Percentiles rank a stretch among this genome's conserved stretches.
Conservation (phyloP, 2,329 filamentous ascomycete genomes). For the Alternaria sp. region DNA sequence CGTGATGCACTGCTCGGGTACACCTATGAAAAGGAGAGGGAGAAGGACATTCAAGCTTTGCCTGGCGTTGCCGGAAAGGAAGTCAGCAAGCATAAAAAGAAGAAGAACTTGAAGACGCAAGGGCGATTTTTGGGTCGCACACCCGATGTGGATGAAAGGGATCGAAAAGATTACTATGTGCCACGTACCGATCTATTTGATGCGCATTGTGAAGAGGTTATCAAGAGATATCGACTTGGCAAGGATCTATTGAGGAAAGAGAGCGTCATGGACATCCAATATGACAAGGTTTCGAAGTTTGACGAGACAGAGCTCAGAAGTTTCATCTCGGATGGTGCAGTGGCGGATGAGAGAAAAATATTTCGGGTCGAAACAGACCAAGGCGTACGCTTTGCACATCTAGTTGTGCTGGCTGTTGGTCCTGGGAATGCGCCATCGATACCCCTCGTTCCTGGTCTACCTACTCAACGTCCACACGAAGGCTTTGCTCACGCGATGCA, state of each 20-base stretch:
- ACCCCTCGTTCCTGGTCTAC: slow-evolving; percentile 59
- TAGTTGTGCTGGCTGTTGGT: slow-evolving; percentile 76
- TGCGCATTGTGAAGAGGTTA: slow-evolving; percentile 53
- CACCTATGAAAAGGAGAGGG: slow-evolving; percentile 68
- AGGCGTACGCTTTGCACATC: slow-evolving; percentile 64
- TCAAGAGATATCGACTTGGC: slow-evolving; percentile 59
- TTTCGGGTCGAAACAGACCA: slow-evolving; percentile 72
- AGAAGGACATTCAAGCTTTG: slow-evolving; percentile 74
- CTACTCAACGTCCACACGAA: slow-evolving; percentile 49
- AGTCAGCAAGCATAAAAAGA: slow-evolving; percentile 77
- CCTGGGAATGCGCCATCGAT: slow-evolving; percentile 64
- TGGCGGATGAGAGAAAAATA: slow-evolving; percentile 59
- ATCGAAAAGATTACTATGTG: slow-evolving; percentile 58
- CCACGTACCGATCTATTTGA: slow-evolving; percentile 54
- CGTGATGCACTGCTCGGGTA: slow-evolving; percentile 77
- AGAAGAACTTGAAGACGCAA: slow-evolving; percentile 65
- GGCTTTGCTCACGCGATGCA: slow-evolving; percentile 72
- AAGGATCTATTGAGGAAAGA: slow-evolving; percentile 67
- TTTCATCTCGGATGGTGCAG: slow-evolving; percentile 27
- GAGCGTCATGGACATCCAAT: slow-evolving; percentile 68
- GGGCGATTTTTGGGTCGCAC: slow-evolving; percentile 55
- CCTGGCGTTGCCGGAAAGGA: slow-evolving; percentile 80
- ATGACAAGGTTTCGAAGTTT: slow-evolving; percentile 56
- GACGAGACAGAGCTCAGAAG: slow-evolving; percentile 27
- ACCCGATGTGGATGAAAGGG: slow-evolving; percentile 56